These are phyloP conservation scores for Rhododendron mucronatum DNA, from an alignment of 148 eudicot species.

Conservation along the genomic window DNA sequence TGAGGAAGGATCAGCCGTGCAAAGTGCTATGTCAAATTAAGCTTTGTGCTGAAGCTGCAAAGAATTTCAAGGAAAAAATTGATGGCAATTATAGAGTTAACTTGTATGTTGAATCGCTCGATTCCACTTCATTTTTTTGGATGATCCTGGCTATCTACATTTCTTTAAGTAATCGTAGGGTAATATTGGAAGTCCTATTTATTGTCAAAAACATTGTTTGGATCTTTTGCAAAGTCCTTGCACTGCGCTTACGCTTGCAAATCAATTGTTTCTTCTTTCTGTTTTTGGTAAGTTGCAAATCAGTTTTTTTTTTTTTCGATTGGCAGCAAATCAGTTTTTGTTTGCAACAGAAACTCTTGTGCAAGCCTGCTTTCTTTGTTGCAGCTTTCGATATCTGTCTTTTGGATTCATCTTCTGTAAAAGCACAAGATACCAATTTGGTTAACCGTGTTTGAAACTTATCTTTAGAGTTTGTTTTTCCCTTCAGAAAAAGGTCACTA, in stretches of 20 bases:
- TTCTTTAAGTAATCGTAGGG: too few species aligned
- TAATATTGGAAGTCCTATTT: too few species aligned
- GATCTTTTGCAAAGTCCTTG: too few species aligned
- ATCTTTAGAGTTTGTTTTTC: too few species aligned
- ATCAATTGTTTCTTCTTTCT: too few species aligned
- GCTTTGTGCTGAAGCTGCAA: slow-evolving; percentile 30
- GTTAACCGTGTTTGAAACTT: neutral
- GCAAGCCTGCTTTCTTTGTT: neutral
- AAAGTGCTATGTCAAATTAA: slow-evolving; percentile 13
- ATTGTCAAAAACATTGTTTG: too few species aligned
- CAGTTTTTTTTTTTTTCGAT: too few species aligned
- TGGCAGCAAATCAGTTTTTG: neutral
- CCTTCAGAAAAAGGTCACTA: neutral
- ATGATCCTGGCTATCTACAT: too few species aligned
- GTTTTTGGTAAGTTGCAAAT: too few species aligned
- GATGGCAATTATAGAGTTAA: slow-evolving; percentile 43
- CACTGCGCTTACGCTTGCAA: too few species aligned
- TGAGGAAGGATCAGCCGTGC: slow-evolving; percentile 31
- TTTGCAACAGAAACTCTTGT: neutral
- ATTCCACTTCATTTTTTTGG: neutral
- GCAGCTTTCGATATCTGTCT: too few species aligned
- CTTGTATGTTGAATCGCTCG: slow-evolving; percentile 17
- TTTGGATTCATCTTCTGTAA: neutral
- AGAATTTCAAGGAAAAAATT: slow-evolving; percentile 37
- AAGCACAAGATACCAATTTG: neutral